These are phyloP conservation scores for Craspedostauros australis DNA, from an alignment of 108 stramenopile genomes.

Conservation along the genomic window DNA sequence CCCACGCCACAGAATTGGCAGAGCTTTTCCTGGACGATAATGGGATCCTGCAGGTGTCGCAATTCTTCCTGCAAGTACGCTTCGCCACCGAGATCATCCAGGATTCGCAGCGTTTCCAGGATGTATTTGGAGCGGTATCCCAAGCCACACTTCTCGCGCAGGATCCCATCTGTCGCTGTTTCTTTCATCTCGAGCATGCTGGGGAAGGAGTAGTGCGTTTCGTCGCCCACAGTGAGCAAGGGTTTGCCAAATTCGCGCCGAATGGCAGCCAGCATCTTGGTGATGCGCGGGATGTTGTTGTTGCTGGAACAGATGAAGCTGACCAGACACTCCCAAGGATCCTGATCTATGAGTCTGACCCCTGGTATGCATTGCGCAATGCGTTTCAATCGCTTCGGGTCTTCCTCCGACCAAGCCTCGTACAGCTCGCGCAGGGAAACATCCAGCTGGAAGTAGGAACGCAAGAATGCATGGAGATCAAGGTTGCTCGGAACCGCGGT, in stretches of 20 bases:
- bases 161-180: slow-evolving; percentile 55
- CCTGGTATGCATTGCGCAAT: slow-evolving; percentile 79
- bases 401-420: slow-evolving; percentile 60
- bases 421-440: slow-evolving; percentile 56
- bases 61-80: slow-evolving; percentile 38
- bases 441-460: slow-evolving; percentile 71
- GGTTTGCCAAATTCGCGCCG: slow-evolving; percentile 68
- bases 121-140: slow-evolving; percentile 95
- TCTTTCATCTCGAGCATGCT: slow-evolving; percentile 43
- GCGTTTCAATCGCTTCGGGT: slow-evolving; percentile 45
- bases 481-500: slow-evolving; percentile 15
- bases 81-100: slow-evolving; percentile 59
- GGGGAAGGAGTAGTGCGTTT: slow-evolving; percentile 78
- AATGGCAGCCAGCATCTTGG: slow-evolving; percentile 79
- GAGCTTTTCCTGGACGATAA: slow-evolving; percentile 60
- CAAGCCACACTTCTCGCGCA: slow-evolving; percentile 79
- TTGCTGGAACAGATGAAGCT: slow-evolving; percentile 97
- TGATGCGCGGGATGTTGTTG: slow-evolving; percentile 98
- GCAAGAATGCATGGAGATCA: slow-evolving; percentile 33
- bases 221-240: slow-evolving; percentile 34
- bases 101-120: slow-evolving; percentile 58
- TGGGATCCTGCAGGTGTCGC: slow-evolving; percentile 25
- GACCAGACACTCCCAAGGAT: slow-evolving; percentile 94
- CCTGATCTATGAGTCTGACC: slow-evolving; percentile 86
- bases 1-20: slow-evolving; percentile 85